Base-by-base conservation (phyloP, 768 basidiomycete species). In the Serpula lacrymans region DNA sequence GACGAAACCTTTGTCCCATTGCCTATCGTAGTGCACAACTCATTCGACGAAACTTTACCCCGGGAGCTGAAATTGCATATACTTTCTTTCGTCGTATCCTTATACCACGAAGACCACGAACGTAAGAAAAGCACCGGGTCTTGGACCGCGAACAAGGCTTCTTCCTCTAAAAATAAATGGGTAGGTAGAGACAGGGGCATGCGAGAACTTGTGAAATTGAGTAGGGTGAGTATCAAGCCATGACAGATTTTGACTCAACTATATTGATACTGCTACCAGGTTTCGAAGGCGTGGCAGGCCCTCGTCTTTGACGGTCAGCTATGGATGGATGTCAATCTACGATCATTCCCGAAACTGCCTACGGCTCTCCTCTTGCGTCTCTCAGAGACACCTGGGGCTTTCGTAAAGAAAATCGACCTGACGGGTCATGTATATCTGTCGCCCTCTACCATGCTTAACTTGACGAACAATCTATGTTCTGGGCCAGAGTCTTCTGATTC, bases 241-340 rank as follows among this genome's bases (percentile, higher is more conserved):
- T 39, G 55, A 26, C 35, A 47, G 24, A 47, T 32, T 39, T n/a
- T 31, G n/a, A 39, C 22, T 17, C 23, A 40, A 39, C 23, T 12
- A 7, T 31, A 35, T 28, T 34, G 33, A 57, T n/a, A 50, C 40
- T 39, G 11, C 22, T 31, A 26, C 51, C 47, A 91, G 87, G 84
- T 90, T 9, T 92, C 84, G 21, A 84, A 77, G 55, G 53, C 69
- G 8, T 95, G 91, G 90, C 80, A 76, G 38, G 57, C 65, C 2
- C 75, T 93, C 27, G 79, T 82, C 18, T 80, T 83, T 50, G 92
- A 95, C 57, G 91, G 91, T 11, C 87, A 91, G 53, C 71, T 94
- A n/a, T 94, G 92, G 92, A 53, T 63, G 31, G 55, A 73, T 41
- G 67, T 88, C 24, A 74, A 87, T 55, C 67, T 91, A 24, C 71